Evolutionary conservation across 148 eudicot species (phyloP).

Genomic region (Talinum fruticosum): DNA sequence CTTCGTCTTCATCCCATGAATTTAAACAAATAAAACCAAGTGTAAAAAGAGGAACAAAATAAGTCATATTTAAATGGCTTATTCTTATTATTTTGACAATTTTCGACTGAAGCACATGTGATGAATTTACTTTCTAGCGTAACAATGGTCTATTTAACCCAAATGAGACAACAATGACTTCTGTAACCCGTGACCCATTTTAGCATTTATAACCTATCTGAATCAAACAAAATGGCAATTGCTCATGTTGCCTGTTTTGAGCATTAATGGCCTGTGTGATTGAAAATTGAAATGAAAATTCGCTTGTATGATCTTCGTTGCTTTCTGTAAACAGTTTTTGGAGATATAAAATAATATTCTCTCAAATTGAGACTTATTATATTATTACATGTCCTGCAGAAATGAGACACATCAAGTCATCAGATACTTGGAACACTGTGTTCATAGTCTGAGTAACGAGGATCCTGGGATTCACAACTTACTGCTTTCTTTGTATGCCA

Average conservation of each 20-base stretch:
- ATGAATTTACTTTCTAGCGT: not conserved
- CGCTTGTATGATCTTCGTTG: no score
- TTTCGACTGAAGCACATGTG: not conserved
- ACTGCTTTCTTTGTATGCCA: slow-evolving; percentile 88
- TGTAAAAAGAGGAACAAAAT: not conserved
- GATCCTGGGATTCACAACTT: slow-evolving; percentile 98
- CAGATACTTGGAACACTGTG: slow-evolving; percentile 88
- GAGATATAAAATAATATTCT: no score
- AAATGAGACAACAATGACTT: not conserved
- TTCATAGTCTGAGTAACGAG: slow-evolving; percentile 84
- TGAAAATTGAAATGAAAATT: no score
- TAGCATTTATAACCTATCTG: not conserved
- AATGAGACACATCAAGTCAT: slow-evolving; percentile 99
- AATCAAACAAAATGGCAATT: not conserved
- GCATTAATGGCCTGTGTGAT: not conserved
- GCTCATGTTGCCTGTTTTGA: not conserved
- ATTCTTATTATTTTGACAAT: not conserved
- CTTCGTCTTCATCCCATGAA: not conserved
- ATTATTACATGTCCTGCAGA: slow-evolving; percentile 43
- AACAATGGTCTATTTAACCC: not conserved
- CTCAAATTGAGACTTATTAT: slow-evolving; percentile 4
- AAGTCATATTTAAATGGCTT: not conserved
- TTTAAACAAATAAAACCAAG: not conserved
- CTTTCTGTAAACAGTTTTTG: no score
- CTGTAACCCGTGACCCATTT: not conserved